Conservation (phyloP, 129 eudicot species). For the Helianthus tuberosus region DNA sequence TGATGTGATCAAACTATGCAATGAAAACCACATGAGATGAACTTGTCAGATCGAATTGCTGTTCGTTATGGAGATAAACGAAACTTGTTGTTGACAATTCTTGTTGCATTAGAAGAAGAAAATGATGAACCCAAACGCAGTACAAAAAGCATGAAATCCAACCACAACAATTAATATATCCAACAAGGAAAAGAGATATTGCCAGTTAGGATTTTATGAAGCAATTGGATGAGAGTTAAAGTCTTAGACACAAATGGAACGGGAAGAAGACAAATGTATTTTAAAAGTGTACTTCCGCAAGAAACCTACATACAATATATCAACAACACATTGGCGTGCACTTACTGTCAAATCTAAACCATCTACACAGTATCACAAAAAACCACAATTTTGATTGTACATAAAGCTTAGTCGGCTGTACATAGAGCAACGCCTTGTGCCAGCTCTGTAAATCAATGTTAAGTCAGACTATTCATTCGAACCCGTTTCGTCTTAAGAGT, state of each 20-base stretch:
- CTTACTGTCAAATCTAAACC: neutral
- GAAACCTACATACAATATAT: too few species aligned
- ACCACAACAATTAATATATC: neutral
- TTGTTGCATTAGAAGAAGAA: neutral
- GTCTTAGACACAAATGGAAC: too few species aligned
- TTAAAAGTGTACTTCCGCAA: too few species aligned
- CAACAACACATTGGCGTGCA: too few species aligned
- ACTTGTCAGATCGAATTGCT: neutral
- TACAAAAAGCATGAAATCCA: neutral
- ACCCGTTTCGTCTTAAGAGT: neutral
- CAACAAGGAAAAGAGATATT: neutral
- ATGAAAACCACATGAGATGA: neutral
- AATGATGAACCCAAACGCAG: neutral
- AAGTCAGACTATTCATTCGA: neutral
- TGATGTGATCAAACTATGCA: slow-evolving; percentile 3
- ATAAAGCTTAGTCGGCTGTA: too few species aligned
- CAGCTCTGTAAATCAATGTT: neutral
- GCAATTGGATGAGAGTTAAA: too few species aligned
- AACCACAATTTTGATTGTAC: neutral
- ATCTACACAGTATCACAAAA: neutral
- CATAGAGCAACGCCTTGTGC: too few species aligned
- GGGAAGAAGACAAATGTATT: too few species aligned
- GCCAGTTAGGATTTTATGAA: too few species aligned
- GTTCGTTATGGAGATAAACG: too few species aligned
- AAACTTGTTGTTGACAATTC: neutral